Base-by-base conservation (phyloP, 352 stramenopile species). In the Phytophthora colocasiae region DNA sequence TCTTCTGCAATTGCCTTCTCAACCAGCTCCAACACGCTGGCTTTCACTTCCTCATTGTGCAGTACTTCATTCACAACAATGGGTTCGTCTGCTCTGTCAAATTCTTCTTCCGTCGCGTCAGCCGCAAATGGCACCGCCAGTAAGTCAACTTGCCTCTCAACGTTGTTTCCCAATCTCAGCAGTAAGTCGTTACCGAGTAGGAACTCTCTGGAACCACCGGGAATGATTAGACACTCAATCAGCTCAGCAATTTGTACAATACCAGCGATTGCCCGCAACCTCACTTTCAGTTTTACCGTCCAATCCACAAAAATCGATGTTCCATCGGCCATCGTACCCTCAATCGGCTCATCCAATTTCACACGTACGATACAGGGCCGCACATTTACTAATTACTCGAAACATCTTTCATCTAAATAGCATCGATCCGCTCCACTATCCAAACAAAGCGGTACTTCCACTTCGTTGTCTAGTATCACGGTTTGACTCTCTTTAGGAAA, bases 151-250 rank as follows among this genome's bases (percentile, higher is more conserved):
- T 69, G 52, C 38, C 26, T 9, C 17, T 69, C 17, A 44, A 63
- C 61, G 39, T 58, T 46, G 32, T 63, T 69, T 12, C 52, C 38
- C 2, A 63, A 6, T 6, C 15, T 58, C 0, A 57, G 14, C 22
- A 69, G 55, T 39, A 69, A 4, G 32, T 69, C 53, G 7, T 64
- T 69, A 26, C 53, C 53, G 2, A 69, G n/a, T 22, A 56, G 24
- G 24, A 69, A 63, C 24, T 64, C 46, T 2, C 19, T 26, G 17
- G 44, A 48, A 31, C 48, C 55, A 17, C 61, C 61, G 19, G 40
- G 39, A 64, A 64, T 69, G 54, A 59, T 41, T 14, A 69, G 40
- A 49, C 53, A 54, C 47, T 69, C 47, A 39, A 69, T 53, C 12
- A 31, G 52, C 19, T 59, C 34, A 34, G 39, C 53, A 34, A 69